Base-by-base conservation (phyloP, 1,284 basidiomycete genomes). In the Rhodotorula sp. region DNA sequence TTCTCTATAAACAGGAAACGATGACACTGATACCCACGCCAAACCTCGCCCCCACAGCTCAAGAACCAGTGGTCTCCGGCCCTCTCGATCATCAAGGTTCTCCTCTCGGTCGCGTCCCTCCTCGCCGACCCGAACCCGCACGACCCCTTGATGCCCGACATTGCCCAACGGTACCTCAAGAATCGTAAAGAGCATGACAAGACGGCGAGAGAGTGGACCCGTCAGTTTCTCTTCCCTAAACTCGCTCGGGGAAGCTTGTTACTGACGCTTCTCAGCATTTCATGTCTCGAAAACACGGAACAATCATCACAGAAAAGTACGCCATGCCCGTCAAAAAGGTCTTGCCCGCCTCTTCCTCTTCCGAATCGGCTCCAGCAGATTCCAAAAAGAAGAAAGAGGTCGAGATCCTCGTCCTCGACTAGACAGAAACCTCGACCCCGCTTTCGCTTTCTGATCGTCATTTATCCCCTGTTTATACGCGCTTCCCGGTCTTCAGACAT, bases 91-190 rank as follows among this genome's bases (percentile, higher is more conserved):
- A 49, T 75, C 66, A 75, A 75, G 48, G 74, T 75, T 48, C 82
- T 97, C 45, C 86, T 96, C 78, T 95, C 92, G 79, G 95, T 97
- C 80, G 95, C 92, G 79, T 96, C 95, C 76, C 94, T 96, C 91
- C 83, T 97, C 79, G 95, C 93, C 60, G 95, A 97, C 81, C 94
- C 94, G 76, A 97, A 96, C 83, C 94, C 94, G 45, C 70, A 95
- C 82, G 94, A 97, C 80, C 94, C 87, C n/a, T 80, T 86, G 61
- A 83, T 85, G 45, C 84, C 84, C 64, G 84, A 86, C 79, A 85
- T 86, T 68, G 85, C 93, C 46, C 89, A 95, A 83, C 83, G 93
- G 77, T 97, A 95, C 88, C 59, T 70, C 37, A 72, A 70, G 64
- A 68, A 74, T 46, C 60, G 74, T 22, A 70, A 70, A 44, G 71